Evolutionary conservation across 2,329 filamentous ascomycete species (phyloP), one percentile per base, ranked within the genome.

Genomic region (Xylaria sp.): DNA sequence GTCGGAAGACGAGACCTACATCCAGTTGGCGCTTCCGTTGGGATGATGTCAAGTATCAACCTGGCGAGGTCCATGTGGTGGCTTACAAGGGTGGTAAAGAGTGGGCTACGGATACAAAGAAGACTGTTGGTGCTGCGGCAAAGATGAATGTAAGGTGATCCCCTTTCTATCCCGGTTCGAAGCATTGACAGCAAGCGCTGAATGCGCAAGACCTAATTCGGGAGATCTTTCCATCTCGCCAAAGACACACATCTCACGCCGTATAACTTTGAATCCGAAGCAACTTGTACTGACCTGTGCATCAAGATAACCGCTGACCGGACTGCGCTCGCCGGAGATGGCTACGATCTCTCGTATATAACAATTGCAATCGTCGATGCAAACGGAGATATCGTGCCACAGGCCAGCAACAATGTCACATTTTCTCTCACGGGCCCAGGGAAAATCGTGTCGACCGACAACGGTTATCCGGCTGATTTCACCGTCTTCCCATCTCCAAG

Each of bases 21-120:
- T 78, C 73, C 15, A 74, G 78, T n/a, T 87, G 86, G 72, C 82
- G 86, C 20, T 83, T 88, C 72, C 82, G 86, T 2, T 88, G 85
- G 86, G 84, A 88, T 71, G 76, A 84, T 1, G 81, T 87, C 1
- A 75, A 76, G 1, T 88, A 88, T 72, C 69, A 81, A 50, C 78
- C 85, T 0, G 86, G 86, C 7, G 80, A 85, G 55, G 68, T 88
- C 25, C 75, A 73, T 23, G 86, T 87, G 1, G 80, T 84, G 1
- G 78, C 83, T 0, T 87, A 84, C 75, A 86, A 84, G 75, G 76
- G 82, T 44, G 85, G 85, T 2, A 72, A 75, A 25, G 71, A 78
- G 56, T 88, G 86, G 86, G 85, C 84, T 1, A 77, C 75, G 1
- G 81, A 81, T 13, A 81, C 78, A 0, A 79, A 81, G 52, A 72